Percentiles rank a stretch among this genome's conserved stretches.
phyloP scores from a whole-genome alignment of 225 moss, liverwort and hornwort genomes.

The Ulota crispa region DNA sequence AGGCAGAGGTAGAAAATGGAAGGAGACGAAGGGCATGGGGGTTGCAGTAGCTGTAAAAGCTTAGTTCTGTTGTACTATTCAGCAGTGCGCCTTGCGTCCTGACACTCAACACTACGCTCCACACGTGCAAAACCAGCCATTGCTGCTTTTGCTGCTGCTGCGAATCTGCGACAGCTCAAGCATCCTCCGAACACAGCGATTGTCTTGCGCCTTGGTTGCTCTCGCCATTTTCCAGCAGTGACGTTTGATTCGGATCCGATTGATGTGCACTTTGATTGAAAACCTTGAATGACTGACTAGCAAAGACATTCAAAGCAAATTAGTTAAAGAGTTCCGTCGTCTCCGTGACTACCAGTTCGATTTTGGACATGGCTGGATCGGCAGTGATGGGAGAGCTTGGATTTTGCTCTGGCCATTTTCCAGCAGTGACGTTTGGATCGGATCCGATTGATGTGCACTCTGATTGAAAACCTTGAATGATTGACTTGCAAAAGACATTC shows the following conservation, averaged over 20 bases:
- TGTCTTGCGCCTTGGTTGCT: not conserved
- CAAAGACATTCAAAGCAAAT: not conserved
- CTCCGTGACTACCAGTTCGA: not conserved
- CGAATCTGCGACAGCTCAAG: too few species aligned
- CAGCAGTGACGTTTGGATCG: not conserved
- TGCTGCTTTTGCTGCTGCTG: not conserved
- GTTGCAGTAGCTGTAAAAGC: not conserved
- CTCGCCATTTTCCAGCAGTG: not conserved
- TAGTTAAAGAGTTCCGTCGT: not conserved
- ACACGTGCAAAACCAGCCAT: slow-evolving; percentile 20
- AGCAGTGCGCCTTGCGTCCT: not conserved
- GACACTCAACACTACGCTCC: slow-evolving; percentile 20
- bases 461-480: too few species aligned
- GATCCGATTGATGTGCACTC: not conserved
- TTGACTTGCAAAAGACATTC: not conserved
- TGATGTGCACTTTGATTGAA: not conserved
- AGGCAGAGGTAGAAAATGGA: not conserved
- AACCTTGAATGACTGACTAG: too few species aligned
- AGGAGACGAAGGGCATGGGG: slow-evolving; percentile 21
- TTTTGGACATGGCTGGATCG: not conserved
- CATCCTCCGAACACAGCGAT: not conserved
- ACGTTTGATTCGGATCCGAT: not conserved
- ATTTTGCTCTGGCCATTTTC: not conserved
- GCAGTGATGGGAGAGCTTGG: not conserved
- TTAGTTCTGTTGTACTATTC: not conserved